Conservation (phyloP, 495 filamentous ascomycete species). For the Xylaria castorea region DNA sequence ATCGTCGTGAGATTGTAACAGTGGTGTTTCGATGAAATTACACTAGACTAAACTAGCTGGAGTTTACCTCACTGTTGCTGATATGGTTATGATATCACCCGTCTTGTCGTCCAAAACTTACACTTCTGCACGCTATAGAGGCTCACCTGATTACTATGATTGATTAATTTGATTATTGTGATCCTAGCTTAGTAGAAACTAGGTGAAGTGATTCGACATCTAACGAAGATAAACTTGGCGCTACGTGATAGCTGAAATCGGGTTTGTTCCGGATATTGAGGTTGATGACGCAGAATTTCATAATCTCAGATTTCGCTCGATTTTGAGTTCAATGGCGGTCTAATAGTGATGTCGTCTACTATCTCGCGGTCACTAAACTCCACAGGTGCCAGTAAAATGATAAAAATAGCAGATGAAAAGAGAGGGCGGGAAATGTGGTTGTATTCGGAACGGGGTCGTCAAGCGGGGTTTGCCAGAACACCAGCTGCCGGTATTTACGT, state of each 20-base stretch:
- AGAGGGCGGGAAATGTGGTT: no score
- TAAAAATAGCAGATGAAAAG: no score
- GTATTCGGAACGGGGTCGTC: no score
- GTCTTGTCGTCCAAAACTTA: neutral
- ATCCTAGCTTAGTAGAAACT: neutral
- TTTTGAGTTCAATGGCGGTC: slow-evolving; percentile 13
- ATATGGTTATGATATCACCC: slow-evolving; percentile 19
- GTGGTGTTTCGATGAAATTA: neutral
- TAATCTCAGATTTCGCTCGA: neutral
- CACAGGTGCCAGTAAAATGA: neutral
- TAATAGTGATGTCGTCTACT: slow-evolving; percentile 20
- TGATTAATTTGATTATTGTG: neutral
- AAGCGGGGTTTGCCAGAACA: no score
- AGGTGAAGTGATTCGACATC: neutral
- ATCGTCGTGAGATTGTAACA: neutral
- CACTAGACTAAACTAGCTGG: neutral
- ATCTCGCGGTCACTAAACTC: neutral
- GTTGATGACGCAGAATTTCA: slow-evolving; percentile 13
- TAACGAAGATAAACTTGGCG: neutral
- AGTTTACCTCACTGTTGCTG: neutral
- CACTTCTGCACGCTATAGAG: neutral
- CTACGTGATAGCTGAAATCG: neutral
- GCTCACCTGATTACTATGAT: neutral
- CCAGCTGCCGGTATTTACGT: no score
- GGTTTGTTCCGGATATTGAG: neutral